phyloP scores from a whole-genome alignment of 2,329 filamentous ascomycete genomes.

The Trichothecium roseum region DNA sequence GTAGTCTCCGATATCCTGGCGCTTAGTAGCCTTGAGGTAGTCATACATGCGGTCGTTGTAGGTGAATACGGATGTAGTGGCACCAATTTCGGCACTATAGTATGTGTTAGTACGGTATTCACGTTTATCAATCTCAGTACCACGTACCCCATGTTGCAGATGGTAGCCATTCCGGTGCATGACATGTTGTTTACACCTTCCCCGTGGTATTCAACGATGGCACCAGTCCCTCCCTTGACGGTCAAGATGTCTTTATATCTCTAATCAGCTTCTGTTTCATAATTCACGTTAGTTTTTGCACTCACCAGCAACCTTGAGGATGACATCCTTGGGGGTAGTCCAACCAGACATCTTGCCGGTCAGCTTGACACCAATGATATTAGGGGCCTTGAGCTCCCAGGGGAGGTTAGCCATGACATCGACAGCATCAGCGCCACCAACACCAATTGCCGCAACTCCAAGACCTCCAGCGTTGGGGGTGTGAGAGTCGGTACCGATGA shows the following conservation, averaged over 20 bases:
- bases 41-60: constrained; percentile 98
- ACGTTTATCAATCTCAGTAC: no score
- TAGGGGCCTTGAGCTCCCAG: constrained; percentile 97
- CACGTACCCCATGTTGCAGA: constrained; percentile 53
- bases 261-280: no score
- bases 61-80: constrained; percentile 90
- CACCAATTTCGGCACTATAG: constrained; percentile 56
- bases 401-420: constrained; percentile 96
- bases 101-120: constrained; percentile 9
- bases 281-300: no score
- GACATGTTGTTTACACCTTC: constrained; percentile 66
- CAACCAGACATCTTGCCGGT: constrained; percentile 84
- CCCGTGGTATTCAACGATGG: constrained; percentile 69
- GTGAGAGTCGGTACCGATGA: constrained; percentile 97
- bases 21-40: constrained; percentile 87
- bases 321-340: constrained; percentile 93
- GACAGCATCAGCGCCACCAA: constrained; percentile 82
- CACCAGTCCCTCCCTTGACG: constrained; percentile 94
- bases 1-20: constrained; percentile 82
- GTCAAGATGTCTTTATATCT: constrained; percentile 63
- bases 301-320: constrained; percentile 71
- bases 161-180: constrained; percentile 80
- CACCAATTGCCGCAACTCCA: constrained; percentile 80
- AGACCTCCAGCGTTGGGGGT: constrained; percentile 91
- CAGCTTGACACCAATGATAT: constrained; percentile 92